A percentile compares a stretch with the other conserved stretches of the same genome.
Conservation (phyloP, 345 rosid genomes). For the Syzygium grande region DNA sequence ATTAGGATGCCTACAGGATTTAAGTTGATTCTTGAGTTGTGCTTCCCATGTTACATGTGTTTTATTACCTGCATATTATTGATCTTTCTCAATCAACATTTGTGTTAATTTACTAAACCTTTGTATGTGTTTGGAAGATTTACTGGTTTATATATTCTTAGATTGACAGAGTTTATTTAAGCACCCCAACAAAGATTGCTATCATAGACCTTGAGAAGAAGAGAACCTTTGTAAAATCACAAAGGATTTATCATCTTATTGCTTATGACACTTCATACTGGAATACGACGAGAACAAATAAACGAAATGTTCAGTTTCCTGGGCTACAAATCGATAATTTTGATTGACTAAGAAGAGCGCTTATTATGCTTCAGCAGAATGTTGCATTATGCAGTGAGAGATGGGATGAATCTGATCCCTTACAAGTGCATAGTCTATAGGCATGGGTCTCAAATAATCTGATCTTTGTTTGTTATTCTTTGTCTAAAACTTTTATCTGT, state of each 20-base stretch:
- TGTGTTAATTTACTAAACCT: background rate
- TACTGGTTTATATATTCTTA: constrained; percentile 3
- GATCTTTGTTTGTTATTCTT: too few relatives aligned
- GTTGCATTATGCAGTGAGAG: too few relatives aligned
- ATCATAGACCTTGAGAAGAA: constrained; percentile 93
- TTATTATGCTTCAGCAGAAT: too few relatives aligned
- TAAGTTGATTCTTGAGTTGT: background rate
- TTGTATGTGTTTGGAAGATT: background rate
- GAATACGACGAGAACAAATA: background rate
- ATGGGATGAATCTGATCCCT: too few relatives aligned
- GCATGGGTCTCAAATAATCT: too few relatives aligned
- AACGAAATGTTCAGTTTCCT: too few relatives aligned
- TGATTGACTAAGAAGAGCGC: too few relatives aligned
- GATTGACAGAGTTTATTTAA: constrained; percentile 82
- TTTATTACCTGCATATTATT: background rate
- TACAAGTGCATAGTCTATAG: too few relatives aligned
- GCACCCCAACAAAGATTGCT: constrained; percentile 88
- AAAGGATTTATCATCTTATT: background rate
- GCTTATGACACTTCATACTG: background rate
- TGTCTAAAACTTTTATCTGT: too few relatives aligned
- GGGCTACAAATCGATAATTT: too few relatives aligned
- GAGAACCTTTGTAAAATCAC: background rate
- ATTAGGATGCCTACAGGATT: background rate
- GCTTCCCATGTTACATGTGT: background rate
- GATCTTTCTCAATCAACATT: background rate